Evolutionary conservation across 2,329 filamentous ascomycete species (phyloP), one percentile per base, ranked within the genome.

Genomic region (Colletotrichum navitas): DNA sequence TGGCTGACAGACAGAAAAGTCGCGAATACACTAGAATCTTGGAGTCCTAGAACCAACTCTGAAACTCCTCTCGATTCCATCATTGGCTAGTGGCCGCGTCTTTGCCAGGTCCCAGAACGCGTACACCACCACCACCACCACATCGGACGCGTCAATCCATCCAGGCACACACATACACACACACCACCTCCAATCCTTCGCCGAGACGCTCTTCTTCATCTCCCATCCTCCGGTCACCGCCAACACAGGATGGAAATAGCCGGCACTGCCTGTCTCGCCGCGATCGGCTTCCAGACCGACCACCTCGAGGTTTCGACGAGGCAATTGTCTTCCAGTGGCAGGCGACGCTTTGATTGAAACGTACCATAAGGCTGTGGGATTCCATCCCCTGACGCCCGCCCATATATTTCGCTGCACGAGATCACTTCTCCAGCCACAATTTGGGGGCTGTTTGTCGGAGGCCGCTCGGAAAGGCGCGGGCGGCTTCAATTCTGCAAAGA

Each of bases 401-500:
- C 54, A 29, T 41, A 4, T 36, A 39, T 52, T n/a, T 12, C 41
- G 14, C 54, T 10, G 49, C 54, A 12, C 16, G 11, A 51, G 24
- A 45, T 43, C 34, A 52, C 41, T 41, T 29, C 12, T 39, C n/a
- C 68, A 52, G 64, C 68, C 68, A 55, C 68, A 43, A 58, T 14
- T 61, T 67, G 56, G 64, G 64, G 58, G 58, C 64, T 51, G 32
- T 71, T 56, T 21, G 29, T 29, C 56, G 51, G 58, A 71, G 68
- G 68, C 68, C 68, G 64, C 68, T 67, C 47, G 34, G 10, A 34
- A 10, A 54, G 24, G 16, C 34, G 26, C 24, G 18, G 7, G 21
- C n/a, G 29, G 12, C 29, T 39, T n/a, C 16, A 8, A 21, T 39
- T n/a, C n/a, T n/a, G n/a, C n/a, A n/a, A n/a, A n/a, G n/a, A n/a